Evolutionary conservation across 805 yeast species (phyloP), one percentile per base, ranked within the genome.

Genomic region (Metschnikowia hibisci): DNA sequence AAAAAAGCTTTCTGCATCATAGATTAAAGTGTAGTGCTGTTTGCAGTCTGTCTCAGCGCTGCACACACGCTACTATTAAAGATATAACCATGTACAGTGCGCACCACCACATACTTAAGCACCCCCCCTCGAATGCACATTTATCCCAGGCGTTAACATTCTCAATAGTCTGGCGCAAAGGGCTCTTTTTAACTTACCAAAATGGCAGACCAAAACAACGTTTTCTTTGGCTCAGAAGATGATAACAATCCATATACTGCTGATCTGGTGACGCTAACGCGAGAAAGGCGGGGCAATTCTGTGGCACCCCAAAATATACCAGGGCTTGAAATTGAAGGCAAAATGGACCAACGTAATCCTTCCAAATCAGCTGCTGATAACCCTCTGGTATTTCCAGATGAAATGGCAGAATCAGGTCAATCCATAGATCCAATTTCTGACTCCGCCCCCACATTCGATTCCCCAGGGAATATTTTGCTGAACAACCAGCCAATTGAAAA

Each of bases 241-340:
- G 73, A 68, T 46, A 69, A 69, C 52, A 67, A 64, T 46, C 74
- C 39, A 16, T 35, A 35, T 28, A 35, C 26, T 9, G 18, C 39
- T 27, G 32, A 35, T 16, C 39, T 35, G 39, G 39, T 27, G 14
- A 35, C 32, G 16, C 39, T 35, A 35, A 16, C 39, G 39, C 39
- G 31, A 12, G 39, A 26, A 27, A 35, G 39, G 39, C 39, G 39
- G 39, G 31, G 39, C 39, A 35, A 16, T 20, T n/a, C 15, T 20
- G 39, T 15, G 32, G 26, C 39, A 15, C n/a, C 32, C n/a, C 25
- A 16, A n/a, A 16, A 12, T 14, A 25, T 13, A 15, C 30, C 11
- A 12, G 22, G 8, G 12, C 23, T 20, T 20, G 23, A 8, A 20
- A 6, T 20, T 6, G 23, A 20, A 20, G 23, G 23, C 23, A 20